Base-by-base conservation (phyloP, 2,329 filamentous ascomycete species). In the Colletotrichum theobromicola region DNA sequence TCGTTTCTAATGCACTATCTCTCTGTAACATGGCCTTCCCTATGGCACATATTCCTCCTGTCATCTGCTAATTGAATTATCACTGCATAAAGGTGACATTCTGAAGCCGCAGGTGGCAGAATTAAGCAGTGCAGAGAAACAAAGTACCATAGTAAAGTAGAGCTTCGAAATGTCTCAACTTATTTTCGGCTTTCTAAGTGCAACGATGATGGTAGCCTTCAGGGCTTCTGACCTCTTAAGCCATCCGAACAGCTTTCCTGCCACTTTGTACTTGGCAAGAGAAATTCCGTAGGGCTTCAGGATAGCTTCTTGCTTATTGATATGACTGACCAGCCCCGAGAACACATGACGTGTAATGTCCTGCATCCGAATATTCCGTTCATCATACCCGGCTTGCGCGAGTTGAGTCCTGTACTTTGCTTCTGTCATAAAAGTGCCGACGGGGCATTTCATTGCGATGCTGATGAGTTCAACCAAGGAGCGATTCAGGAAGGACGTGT, bases 341-440 rank as follows among this genome's bases (percentile, higher is more conserved):
- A 92, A 92, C 0, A 91, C 89, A 74, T 90, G 80, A 7, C 85
- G 82, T 3, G 89, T 89, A 21, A 92, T 82, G 77, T 92, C 90
- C 18, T 80, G 80, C 2, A 90, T 83, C 30, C 81, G 80, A 55
- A 90, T 86, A 8, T 76, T 71, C 0, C 82, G 79, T 4, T 76
- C 67, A 15, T 83, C 79, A 76, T 91, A 92, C 3, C 90, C 90
- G 4, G 85, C 87, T 21, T 83, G 80, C 1, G 84, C 79, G 8
- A 92, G 79, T 64, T 88, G 84, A 3, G 77, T 76, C 32, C 82
- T 79, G 77, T 92, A 92, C 62, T 86, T 80, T 0, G 78, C 77
- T 67, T 84, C 80, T 0, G 88, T 87, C 24, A 89, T 67, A 37
- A 91, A 89, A 5, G 90, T 89, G 1, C 78, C 76, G 67, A 84